phyloP scores from a whole-genome alignment of 768 basidiomycete genomes.

The Boletus sensibilis region DNA sequence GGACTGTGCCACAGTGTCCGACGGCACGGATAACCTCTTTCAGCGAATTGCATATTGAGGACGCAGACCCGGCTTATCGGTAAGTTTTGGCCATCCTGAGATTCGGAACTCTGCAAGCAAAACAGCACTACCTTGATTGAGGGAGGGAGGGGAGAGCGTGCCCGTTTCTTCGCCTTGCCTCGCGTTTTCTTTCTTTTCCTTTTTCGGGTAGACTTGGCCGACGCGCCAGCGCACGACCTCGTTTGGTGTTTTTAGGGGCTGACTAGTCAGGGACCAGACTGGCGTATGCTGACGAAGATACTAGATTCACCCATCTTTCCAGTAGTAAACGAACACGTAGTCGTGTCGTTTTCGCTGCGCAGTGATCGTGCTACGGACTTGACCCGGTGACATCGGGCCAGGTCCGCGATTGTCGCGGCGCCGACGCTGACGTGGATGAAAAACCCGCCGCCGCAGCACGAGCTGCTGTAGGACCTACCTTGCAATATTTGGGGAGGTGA shows the following conservation, averaged over 20 bases:
- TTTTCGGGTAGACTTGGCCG: background rate
- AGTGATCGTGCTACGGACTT: background rate
- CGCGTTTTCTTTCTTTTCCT: too few relatives aligned
- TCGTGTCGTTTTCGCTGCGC: background rate
- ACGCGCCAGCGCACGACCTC: too few relatives aligned
- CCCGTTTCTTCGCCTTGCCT: background rate
- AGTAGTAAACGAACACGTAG: background rate
- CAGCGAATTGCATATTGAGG: background rate
- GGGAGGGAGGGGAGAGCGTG: background rate
- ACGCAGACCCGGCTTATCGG: background rate
- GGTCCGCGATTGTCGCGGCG: background rate
- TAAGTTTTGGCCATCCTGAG: background rate
- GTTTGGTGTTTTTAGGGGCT: background rate
- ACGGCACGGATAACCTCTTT: background rate
- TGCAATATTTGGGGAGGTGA: background rate
- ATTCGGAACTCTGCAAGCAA: background rate
- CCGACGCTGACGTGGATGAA: background rate
- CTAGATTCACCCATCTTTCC: background rate
- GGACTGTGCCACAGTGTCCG: constrained; percentile 4
- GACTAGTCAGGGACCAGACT: background rate
- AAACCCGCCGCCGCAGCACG: background rate
- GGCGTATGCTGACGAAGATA: background rate
- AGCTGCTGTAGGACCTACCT: background rate
- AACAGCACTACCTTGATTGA: too few relatives aligned
- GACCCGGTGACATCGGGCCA: background rate